A percentile compares a stretch with the other conserved stretches of the same genome.
phyloP scores from a whole-genome alignment of 2,329 filamentous ascomycete genomes.

The Colletotrichum graminicola region DNA sequence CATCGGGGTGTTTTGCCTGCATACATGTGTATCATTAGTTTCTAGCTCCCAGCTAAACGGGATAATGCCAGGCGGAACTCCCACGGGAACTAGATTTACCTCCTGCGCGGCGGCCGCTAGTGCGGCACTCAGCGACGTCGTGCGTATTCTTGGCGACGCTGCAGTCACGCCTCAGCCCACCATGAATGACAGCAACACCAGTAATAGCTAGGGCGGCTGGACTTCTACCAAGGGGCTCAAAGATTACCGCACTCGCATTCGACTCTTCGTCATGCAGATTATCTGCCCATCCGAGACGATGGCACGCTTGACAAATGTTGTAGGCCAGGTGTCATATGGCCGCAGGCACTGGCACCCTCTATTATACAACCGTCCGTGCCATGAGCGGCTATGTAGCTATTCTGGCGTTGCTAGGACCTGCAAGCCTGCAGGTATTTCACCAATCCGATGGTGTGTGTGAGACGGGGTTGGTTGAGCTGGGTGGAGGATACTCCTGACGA shows the following conservation, averaged over 20 bases:
- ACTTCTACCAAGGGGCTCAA: too few relatives aligned
- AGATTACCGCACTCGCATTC: slow-evolving; percentile 15
- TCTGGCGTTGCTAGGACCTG: neutral
- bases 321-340: slow-evolving; percentile 22
- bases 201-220: neutral
- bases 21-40: slow-evolving; percentile 2
- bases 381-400: slow-evolving; percentile 3
- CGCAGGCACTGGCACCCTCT: neutral
- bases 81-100: neutral
- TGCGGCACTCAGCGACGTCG: slow-evolving; percentile 24
- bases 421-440: slow-evolving; percentile 1
- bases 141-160: slow-evolving; percentile 4
- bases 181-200: neutral
- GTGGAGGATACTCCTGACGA: neutral
- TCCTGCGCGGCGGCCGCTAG: neutral
- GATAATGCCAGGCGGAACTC: slow-evolving; percentile 1
- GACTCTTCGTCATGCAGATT: neutral
- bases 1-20: slow-evolving; percentile 27
- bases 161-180: neutral
- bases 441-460: slow-evolving; percentile 10
- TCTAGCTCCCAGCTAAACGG: neutral
- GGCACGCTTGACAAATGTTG: slow-evolving; percentile 26
- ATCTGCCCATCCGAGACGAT: slow-evolving; percentile 4
- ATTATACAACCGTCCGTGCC: slow-evolving; percentile 18
- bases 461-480: slow-evolving; percentile 4